Evolutionary conservation across 1,284 basidiomycete genomes (phyloP).

Genomic region (Anthracocystis setariae): DNA sequence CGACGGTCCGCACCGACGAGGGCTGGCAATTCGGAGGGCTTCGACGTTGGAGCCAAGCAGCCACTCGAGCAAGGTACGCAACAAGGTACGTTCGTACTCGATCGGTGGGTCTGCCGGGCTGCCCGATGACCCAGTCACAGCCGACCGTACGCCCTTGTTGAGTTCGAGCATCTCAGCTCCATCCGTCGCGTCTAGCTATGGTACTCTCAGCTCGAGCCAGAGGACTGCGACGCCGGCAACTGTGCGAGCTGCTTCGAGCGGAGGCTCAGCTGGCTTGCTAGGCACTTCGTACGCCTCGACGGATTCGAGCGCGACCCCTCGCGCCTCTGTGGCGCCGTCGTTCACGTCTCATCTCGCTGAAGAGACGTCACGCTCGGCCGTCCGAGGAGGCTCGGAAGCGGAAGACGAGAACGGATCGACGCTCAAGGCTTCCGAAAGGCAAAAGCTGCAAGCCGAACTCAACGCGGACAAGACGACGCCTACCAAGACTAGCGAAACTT

Average conservation of each 20-base stretch:
- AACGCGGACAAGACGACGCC: constrained; percentile 20
- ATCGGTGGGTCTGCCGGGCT: constrained; percentile 44
- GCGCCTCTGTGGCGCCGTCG: constrained; percentile 27
- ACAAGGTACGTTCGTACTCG: constrained; percentile 33
- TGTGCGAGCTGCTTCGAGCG: constrained; percentile 23
- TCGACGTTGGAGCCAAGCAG: constrained; percentile 34
- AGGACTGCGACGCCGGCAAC: constrained; percentile 53
- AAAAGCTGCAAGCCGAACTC: constrained; percentile 37
- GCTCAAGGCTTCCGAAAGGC: constrained; percentile 51
- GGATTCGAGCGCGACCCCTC: constrained; percentile 49
- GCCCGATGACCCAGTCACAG: constrained; percentile 46
- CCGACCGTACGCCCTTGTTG: constrained; percentile 28
- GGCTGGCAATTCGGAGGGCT: constrained; percentile 43
- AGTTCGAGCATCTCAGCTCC: constrained; percentile 17
- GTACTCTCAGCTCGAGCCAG: constrained; percentile 56
- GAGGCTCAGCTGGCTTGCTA: constrained; percentile 11
- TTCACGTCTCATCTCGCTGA: constrained; percentile 1
- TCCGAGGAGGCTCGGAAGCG: constrained; percentile 7
- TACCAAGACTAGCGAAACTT: constrained; percentile 7
- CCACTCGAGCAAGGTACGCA: constrained; percentile 16
- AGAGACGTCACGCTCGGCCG: constrained; percentile 4
- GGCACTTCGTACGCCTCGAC: constrained; percentile 42
- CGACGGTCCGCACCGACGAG: constrained; percentile 23
- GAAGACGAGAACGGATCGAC: constrained; percentile 33
- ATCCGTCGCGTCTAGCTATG: constrained; percentile 40